Evolutionary conservation across 768 basidiomycete species (phyloP), one percentile per base, ranked within the genome.

Genomic region (Rhizopogon roseolus): DNA sequence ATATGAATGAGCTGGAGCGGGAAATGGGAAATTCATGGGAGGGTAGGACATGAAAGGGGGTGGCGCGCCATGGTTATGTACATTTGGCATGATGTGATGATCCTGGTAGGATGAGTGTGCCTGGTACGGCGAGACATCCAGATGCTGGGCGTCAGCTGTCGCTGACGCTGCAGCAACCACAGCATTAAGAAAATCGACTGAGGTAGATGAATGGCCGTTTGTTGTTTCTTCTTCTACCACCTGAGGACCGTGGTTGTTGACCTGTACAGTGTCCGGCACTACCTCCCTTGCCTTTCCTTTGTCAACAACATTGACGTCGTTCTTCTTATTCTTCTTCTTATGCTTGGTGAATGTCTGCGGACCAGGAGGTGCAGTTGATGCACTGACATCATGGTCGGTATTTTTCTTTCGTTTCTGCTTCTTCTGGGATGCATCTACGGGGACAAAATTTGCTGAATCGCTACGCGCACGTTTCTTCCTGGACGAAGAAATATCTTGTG

Each of bases 81-180:
- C 14, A 53, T 64, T 61, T 5, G 65, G 54, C 25, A 67, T 59
- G 17, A 67, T 59, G 22, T 68, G 69, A 49, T 61, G 66, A 51
- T 67, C 73, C 39, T 70, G 69, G 48, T 63, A 72, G 42, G 64
- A 60, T 37, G 74, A 66, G 53, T 71, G 64, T 54, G 69, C 43
- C 54, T 67, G 57, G 56, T 64, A 66, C 34, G 63, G 42, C 13
- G 62, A 57, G 32, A 66, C 60, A 27, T 66, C 62, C 32, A 65
- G 57, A 28, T 66, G 57, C 25, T 71, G 67, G 13, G 59, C 56
- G 22, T 68, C 70, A 0, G 76, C 72, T 14, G 78, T 76, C 7
- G 76, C 77, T n/a, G 82, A 76, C 4, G 84, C 81, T 5, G 84
- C 82, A 32, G 83, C 82, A 19, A 85, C 82, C 13, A 87, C 80